Percentiles rank a stretch among this genome's conserved stretches.
phyloP scores from a whole-genome alignment of 805 yeast species.

The Candida anglica region DNA sequence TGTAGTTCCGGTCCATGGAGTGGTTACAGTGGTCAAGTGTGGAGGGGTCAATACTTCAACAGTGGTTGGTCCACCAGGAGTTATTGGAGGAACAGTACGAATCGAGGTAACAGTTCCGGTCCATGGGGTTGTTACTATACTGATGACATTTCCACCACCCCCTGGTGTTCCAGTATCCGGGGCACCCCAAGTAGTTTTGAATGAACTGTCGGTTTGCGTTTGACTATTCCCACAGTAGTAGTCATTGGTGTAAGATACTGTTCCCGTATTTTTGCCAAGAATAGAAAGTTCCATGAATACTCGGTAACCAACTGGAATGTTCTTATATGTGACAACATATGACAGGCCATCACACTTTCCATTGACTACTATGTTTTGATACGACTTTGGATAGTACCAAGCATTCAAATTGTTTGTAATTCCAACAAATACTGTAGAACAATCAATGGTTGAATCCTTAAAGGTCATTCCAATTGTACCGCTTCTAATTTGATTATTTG shows the following conservation, averaged over 20 bases:
- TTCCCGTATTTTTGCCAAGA: background rate
- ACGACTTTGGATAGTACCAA: conserved; percentile 14
- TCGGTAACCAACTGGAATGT: conserved; percentile 25
- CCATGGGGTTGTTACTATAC: conserved; percentile 8
- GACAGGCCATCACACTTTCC: conserved; percentile 11
- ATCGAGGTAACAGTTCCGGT: no score
- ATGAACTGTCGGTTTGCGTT: background rate
- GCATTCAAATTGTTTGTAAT: conserved; percentile 18
- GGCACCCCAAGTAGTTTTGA: background rate
- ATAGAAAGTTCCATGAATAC: conserved; percentile 13
- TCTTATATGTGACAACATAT: conserved; percentile 10
- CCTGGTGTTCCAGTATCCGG: background rate
- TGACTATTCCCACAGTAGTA: background rate
- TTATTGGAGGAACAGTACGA: no score
- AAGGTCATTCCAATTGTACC: no score
- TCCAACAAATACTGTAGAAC: conserved; percentile 14
- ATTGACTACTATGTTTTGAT: conserved; percentile 5
- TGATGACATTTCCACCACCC: conserved; percentile 2
- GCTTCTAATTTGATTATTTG: no score
- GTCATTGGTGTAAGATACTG: background rate
- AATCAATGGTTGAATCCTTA: no score
- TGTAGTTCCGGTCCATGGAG: no score
- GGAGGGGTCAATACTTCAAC: no score
- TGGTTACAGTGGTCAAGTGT: no score
- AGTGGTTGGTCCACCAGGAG: no score